These are phyloP conservation scores for Tricholoma bakamatsutake DNA, from an alignment of 768 basidiomycete species.

Conservation along the genomic window DNA sequence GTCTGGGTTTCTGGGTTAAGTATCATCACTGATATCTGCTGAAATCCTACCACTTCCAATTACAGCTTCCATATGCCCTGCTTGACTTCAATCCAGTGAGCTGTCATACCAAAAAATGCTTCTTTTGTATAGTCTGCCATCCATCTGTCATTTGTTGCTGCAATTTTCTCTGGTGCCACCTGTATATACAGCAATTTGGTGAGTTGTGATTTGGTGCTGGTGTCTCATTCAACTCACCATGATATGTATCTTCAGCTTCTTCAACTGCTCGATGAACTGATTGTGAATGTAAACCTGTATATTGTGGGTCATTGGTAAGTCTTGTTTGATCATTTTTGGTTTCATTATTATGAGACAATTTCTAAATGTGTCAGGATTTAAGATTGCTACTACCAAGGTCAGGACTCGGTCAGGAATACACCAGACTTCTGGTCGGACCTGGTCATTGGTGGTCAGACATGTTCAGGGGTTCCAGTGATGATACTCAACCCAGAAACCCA, in stretches of 20 bases:
- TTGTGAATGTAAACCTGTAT: conserved; percentile 12
- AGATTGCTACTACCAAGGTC: no score
- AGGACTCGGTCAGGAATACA: no score
- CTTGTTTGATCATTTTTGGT: neutral
- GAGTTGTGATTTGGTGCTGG: neutral
- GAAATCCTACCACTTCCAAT: neutral
- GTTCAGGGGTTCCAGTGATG: no score
- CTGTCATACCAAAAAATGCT: conserved; percentile 11
- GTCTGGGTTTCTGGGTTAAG: no score
- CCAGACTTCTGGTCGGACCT: no score
- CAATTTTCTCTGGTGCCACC: neutral
- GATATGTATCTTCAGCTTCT: conserved; percentile 11
- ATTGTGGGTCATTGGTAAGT: conserved; percentile 7
- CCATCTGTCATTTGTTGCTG: no score
- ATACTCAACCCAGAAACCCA: no score
- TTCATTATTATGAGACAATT: conserved; percentile 2
- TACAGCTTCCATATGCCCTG: neutral
- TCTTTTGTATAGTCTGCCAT: no score
- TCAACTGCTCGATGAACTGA: conserved; percentile 6
- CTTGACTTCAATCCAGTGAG: conserved; percentile 19
- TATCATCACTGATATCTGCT: conserved; percentile 13
- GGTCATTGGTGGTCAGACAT: no score
- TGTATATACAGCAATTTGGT: neutral
- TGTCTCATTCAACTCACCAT: neutral
- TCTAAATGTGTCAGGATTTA: no score